phyloP scores from a whole-genome alignment of 1,284 basidiomycete genomes.

The Bondarzewia mesenterica region DNA sequence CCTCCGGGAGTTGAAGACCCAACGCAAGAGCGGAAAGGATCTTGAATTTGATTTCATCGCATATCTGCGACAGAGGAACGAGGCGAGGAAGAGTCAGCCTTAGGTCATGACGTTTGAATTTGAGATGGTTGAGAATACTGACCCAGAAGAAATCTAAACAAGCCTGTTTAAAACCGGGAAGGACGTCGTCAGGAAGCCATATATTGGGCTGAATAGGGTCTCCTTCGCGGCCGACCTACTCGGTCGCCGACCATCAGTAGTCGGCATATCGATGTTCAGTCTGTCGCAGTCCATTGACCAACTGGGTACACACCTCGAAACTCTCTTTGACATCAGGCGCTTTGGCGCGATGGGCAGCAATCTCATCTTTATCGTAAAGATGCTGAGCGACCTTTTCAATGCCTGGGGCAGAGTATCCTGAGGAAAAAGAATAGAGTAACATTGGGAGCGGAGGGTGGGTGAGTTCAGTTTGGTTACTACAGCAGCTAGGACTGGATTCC shows the following conservation, averaged over 20 bases:
- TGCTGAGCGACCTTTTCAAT: slow-evolving; percentile 38
- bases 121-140: background rate
- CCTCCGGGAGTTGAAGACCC: slow-evolving; percentile 36
- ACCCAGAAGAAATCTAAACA: slow-evolving; percentile 49
- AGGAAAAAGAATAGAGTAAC: background rate
- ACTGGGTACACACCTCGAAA: slow-evolving; percentile 32
- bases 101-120: no score
- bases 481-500: background rate
- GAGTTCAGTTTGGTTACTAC: no score
- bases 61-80: slow-evolving; percentile 17
- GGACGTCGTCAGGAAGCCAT: slow-evolving; percentile 46
- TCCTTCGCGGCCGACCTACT: slow-evolving; percentile 35
- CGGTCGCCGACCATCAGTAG: no score
- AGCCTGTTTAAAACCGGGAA: slow-evolving; percentile 46
- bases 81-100: background rate
- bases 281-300: background rate
- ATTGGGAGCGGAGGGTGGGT: no score
- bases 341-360: slow-evolving; percentile 26
- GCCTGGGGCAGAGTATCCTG: slow-evolving; percentile 42
- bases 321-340: slow-evolving; percentile 48
- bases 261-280: background rate
- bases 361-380: slow-evolving; percentile 30
- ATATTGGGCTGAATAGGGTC: slow-evolving; percentile 43
- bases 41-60: slow-evolving; percentile 34
- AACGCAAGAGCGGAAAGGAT: slow-evolving; percentile 45